A percentile compares a stretch with the other conserved stretches of the same genome.
These are phyloP conservation scores for Penicillium soppii DNA, from an alignment of 495 filamentous ascomycete genomes.

Conservation along the genomic window DNA sequence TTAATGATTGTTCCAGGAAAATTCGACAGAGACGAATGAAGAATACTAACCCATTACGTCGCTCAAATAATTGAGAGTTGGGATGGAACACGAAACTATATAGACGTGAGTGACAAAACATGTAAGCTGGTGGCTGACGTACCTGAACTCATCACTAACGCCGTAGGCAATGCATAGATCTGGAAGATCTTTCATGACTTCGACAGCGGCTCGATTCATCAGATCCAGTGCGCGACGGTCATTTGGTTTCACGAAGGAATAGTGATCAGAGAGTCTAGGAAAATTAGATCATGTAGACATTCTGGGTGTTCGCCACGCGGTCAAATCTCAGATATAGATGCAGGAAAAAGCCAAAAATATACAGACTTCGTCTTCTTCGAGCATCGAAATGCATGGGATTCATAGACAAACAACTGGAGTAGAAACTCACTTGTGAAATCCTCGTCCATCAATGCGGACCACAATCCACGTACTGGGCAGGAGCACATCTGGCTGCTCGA, in stretches of 20 bases:
- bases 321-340: not conserved
- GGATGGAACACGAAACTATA: constrained; percentile 85
- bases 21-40: not conserved
- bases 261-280: constrained; percentile 71
- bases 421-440: constrained; percentile 78
- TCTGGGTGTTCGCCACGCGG: not conserved
- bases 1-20: not conserved
- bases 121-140: constrained; percentile 5
- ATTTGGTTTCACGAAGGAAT: constrained; percentile 88
- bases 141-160: constrained; percentile 92
- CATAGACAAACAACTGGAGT: not conserved
- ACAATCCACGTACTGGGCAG: constrained; percentile 93
- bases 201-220: constrained; percentile 88
- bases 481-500: constrained; percentile 77
- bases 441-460: constrained; percentile 86
- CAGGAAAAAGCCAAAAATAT: not conserved
- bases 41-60: constrained; percentile 68
- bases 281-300: constrained; percentile 4
- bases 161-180: constrained; percentile 89
- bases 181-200: constrained; percentile 78
- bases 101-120: not conserved
- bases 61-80: constrained; percentile 76
- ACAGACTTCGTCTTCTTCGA: not conserved
- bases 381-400: not conserved
- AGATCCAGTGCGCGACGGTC: constrained; percentile 82